Evolutionary conservation across 192 early-diverging fungal genomes (phyloP).

Genomic region (Geosiphon pyriformis): DNA sequence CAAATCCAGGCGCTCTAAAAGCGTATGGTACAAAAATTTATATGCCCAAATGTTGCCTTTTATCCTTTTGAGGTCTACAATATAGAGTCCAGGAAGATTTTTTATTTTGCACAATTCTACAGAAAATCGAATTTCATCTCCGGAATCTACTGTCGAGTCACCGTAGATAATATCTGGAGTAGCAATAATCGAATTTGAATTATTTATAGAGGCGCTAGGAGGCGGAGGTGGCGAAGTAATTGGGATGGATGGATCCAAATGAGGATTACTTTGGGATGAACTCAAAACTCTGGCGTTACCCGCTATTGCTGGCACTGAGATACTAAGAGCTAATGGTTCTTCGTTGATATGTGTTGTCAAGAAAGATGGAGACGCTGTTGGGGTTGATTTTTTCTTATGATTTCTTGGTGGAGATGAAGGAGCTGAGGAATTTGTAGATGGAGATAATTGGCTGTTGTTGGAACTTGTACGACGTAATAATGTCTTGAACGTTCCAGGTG

Average conservation of each 20-base stretch:
- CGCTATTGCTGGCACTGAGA: background rate
- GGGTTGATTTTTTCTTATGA: background rate
- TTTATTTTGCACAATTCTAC: conserved; percentile 90
- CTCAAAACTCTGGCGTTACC: background rate
- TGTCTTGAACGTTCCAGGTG: conserved; percentile 17
- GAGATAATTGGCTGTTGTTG: background rate
- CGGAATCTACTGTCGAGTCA: conserved; percentile 48
- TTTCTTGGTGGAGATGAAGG: background rate
- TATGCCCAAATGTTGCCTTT: conserved; percentile 73
- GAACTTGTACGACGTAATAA: conserved; percentile 24
- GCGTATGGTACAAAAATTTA: conserved; percentile 68
- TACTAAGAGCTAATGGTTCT: background rate
- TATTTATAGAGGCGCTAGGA: background rate
- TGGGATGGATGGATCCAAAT: conserved; percentile 20
- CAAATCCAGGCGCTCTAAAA: conserved; percentile 45
- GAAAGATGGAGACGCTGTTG: background rate
- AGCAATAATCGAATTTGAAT: conserved; percentile 4
- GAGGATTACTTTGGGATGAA: conserved; percentile 11
- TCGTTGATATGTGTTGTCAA: background rate
- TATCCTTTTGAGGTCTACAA: conserved; percentile 67
- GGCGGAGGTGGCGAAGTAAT: conserved; percentile 27
- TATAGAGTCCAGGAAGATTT: conserved; percentile 74
- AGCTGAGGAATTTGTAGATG: background rate
- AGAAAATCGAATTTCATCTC: conserved; percentile 81
- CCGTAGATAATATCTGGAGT: conserved; percentile 45